Evolutionary conservation across 2,329 filamentous ascomycete genomes (phyloP).

Genomic region (Pseudogymnoascus sp.): DNA sequence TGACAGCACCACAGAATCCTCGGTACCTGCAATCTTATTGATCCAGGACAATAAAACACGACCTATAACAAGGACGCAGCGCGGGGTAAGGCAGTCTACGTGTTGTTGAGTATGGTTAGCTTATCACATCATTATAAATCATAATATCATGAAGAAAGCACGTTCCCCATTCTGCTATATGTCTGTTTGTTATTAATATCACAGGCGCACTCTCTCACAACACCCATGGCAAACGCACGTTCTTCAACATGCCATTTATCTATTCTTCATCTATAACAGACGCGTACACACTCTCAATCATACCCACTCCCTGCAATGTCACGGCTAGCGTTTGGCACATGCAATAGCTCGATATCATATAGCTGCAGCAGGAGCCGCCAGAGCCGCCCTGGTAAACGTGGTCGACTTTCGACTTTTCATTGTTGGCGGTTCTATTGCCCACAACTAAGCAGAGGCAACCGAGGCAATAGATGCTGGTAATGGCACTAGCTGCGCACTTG

Average conservation of each 20-base stretch:
- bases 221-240: background rate
- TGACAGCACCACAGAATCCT: background rate
- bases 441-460: background rate
- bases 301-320: background rate
- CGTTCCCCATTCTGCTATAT: background rate
- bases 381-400: background rate
- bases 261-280: background rate
- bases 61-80: background rate
- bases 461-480: background rate
- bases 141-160: background rate
- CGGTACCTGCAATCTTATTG: background rate
- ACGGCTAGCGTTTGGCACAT: background rate
- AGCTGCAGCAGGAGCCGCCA: background rate
- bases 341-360: background rate
- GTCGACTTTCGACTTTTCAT: background rate
- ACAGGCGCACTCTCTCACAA: background rate
- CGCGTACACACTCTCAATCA: background rate
- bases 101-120: background rate
- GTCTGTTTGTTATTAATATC: background rate
- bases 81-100: background rate
- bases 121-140: background rate
- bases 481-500: background rate
- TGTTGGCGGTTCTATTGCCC: background rate
- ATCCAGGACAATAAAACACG: background rate
- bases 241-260: background rate